Percentiles rank a stretch among this genome's conserved stretches.
Evolutionary conservation across 2,329 filamentous ascomycete genomes (phyloP).

Genomic region (Alternaria gaisen): DNA sequence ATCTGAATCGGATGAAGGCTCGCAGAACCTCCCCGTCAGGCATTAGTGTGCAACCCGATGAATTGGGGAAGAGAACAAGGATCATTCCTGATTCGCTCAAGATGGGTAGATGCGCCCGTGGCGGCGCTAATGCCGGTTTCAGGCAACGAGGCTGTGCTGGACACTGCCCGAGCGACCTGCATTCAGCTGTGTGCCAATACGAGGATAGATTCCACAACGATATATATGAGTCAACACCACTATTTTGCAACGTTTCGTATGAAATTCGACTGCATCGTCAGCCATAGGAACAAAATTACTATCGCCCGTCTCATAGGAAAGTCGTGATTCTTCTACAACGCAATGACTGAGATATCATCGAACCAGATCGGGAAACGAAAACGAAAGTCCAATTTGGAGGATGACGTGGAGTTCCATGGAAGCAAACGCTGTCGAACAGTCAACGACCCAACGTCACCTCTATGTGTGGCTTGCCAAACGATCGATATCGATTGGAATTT

Average conservation of each 20-base stretch:
- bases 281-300: neutral
- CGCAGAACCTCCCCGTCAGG: neutral
- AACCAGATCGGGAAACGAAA: neutral
- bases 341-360: neutral
- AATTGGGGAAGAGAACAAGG: neutral
- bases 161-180: neutral
- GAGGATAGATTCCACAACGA: neutral
- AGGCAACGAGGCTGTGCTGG: slow-evolving; percentile 1
- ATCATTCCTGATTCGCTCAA: neutral
- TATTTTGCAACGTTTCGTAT: neutral
- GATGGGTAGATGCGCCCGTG: neutral
- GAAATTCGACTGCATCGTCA: neutral
- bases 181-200: neutral
- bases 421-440: neutral
- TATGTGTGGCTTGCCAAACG: slow-evolving; percentile 9
- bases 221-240: neutral
- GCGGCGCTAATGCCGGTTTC: slow-evolving; percentile 1
- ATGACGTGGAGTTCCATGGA: neutral
- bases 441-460: neutral
- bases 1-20: neutral
- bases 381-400: neutral
- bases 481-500: slow-evolving; percentile 12
- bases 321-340: neutral
- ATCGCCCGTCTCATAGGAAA: neutral
- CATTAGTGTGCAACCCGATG: neutral